phyloP scores from a whole-genome alignment of 2,329 filamentous ascomycete species.

The Dryadomyces sulphureus region DNA sequence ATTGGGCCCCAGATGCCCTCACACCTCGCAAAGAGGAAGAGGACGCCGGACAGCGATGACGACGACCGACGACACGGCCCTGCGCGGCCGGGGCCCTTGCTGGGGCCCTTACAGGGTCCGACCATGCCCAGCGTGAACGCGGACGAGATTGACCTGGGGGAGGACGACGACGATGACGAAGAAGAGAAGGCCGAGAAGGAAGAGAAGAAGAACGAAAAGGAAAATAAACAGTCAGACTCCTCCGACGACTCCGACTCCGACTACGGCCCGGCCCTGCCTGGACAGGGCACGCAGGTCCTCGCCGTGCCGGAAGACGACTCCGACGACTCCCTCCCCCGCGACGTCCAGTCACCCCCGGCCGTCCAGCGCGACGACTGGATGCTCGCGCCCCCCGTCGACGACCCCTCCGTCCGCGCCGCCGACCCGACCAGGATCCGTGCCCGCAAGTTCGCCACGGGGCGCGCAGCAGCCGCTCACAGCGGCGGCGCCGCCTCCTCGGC shows the following conservation, averaged over 20 bases:
- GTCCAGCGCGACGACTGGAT: slow-evolving; percentile 74
- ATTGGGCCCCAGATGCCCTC: slow-evolving; percentile 59
- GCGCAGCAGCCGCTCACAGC: slow-evolving; percentile 16
- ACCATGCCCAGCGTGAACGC: slow-evolving; percentile 9
- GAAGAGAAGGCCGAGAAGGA: slow-evolving; percentile 12
- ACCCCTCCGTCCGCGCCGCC: slow-evolving; percentile 39
- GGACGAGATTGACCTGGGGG: slow-evolving; percentile 6
- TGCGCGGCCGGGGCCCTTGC: background rate
- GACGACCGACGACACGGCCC: slow-evolving; percentile 8
- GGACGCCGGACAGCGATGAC: slow-evolving; percentile 26
- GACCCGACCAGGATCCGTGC: slow-evolving; percentile 75
- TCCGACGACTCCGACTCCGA: slow-evolving; percentile 32
- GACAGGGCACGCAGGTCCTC: slow-evolving; percentile 16
- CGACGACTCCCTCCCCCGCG: slow-evolving; percentile 24
- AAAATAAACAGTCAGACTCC: slow-evolving; percentile 16
- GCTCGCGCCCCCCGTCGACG: slow-evolving; percentile 50
- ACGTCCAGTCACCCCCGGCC: slow-evolving; percentile 18
- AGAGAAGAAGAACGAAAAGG: slow-evolving; percentile 25
- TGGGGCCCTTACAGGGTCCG: too few relatives aligned
- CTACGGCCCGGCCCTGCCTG: slow-evolving; percentile 46
- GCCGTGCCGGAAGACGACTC: slow-evolving; percentile 19
- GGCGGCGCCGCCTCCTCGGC: slow-evolving; percentile 14
- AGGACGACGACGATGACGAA: slow-evolving; percentile 24
- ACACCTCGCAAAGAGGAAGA: slow-evolving; percentile 49
- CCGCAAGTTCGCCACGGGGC: slow-evolving; percentile 65